Evolutionary conservation across 768 basidiomycete genomes (phyloP).

Genomic region (Scleroderma bovista): DNA sequence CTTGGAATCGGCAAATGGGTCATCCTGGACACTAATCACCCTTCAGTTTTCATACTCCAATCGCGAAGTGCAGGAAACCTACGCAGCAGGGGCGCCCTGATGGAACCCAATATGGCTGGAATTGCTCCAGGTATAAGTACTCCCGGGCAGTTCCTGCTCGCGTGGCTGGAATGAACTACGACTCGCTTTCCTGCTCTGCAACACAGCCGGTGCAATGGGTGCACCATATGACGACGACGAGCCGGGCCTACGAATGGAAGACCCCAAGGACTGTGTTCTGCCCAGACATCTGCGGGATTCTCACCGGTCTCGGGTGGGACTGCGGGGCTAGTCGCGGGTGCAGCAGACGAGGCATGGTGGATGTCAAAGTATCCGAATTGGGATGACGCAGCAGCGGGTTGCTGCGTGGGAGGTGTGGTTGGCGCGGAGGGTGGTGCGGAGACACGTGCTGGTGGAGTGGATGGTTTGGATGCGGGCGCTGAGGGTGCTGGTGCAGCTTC

Average conservation of each 20-base stretch:
- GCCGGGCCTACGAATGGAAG: slow-evolving; percentile 22
- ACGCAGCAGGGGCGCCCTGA: slow-evolving; percentile 13
- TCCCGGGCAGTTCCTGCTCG: slow-evolving; percentile 25
- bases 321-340: background rate
- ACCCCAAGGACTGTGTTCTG: slow-evolving; percentile 20
- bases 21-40: slow-evolving; percentile 17
- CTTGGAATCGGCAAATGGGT: slow-evolving; percentile 23
- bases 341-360: slow-evolving; percentile 22
- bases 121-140: slow-evolving; percentile 29
- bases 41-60: background rate
- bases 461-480: too few relatives aligned
- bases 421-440: slow-evolving; percentile 9
- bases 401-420: slow-evolving; percentile 12
- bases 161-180: slow-evolving; percentile 16
- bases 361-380: slow-evolving; percentile 21
- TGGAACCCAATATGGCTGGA: slow-evolving; percentile 19
- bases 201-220: slow-evolving; percentile 1
- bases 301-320: slow-evolving; percentile 17
- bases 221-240: slow-evolving; percentile 23
- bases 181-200: slow-evolving; percentile 23
- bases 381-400: background rate
- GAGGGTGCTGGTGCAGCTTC: slow-evolving; percentile 10
- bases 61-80: slow-evolving; percentile 6
- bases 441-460: slow-evolving; percentile 13
- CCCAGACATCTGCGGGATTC: slow-evolving; percentile 24